phyloP scores from a whole-genome alignment of 2,329 filamentous ascomycete species.

The Colletotrichum sublineola region DNA sequence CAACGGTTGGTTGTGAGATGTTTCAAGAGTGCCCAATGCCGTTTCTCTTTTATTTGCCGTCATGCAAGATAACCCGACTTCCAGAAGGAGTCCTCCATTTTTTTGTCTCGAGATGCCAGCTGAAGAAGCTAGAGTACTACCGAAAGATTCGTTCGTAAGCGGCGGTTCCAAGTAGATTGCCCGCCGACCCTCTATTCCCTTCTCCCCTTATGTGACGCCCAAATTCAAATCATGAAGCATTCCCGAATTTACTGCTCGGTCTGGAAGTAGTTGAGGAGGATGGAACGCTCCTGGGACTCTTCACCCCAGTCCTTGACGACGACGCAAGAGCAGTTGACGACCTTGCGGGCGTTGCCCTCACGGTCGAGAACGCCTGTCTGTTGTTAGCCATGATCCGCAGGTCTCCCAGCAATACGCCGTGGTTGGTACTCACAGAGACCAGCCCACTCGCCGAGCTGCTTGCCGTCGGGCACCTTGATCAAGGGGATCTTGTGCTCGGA shows the following conservation, averaged over 20 bases:
- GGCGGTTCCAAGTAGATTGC: constrained; percentile 33
- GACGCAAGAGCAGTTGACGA: constrained; percentile 99
- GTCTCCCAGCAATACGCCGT: not conserved
- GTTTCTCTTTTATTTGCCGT: constrained; percentile 44
- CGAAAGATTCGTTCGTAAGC: constrained; percentile 48
- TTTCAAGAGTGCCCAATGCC: constrained; percentile 42
- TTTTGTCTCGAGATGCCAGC: constrained; percentile 56
- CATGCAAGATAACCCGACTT: constrained; percentile 52
- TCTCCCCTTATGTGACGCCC: constrained; percentile 49
- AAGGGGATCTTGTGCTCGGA: constrained; percentile 99
- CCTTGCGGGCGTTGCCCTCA: constrained; percentile 99
- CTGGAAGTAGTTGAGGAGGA: constrained; percentile 99
- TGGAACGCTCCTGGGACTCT: constrained; percentile 98
- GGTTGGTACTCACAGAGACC: constrained; percentile 87
- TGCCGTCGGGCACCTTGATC: constrained; percentile 99
- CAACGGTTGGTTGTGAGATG: constrained; percentile 14
- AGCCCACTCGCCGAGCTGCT: constrained; percentile 99
- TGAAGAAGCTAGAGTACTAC: constrained; percentile 63
- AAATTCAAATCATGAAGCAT: constrained; percentile 46
- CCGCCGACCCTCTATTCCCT: constrained; percentile 41
- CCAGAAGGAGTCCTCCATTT: constrained; percentile 53
- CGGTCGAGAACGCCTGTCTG: constrained; percentile 92
- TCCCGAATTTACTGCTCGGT: constrained; percentile 75
- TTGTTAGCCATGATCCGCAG: constrained; percentile 48
- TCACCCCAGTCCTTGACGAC: constrained; percentile 99